Evolutionary conservation across 1,284 basidiomycete species (phyloP), one percentile per base, ranked within the genome.

Genomic region (Ustilago trichophora): DNA sequence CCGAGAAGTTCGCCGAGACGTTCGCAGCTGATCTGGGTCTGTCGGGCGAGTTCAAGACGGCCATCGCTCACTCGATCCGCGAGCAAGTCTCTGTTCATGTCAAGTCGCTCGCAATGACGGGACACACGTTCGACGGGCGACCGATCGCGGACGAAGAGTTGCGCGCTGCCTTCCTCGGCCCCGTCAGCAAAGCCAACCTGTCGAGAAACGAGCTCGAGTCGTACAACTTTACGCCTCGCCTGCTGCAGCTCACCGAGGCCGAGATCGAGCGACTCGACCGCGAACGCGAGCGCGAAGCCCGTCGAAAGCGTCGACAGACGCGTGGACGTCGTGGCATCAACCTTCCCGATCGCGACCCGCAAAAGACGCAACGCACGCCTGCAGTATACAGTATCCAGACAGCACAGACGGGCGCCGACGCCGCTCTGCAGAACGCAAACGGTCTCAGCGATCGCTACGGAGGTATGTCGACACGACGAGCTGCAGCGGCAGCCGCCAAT

Each of bases 41-140:
- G 16, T 86, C 87, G 27, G 92, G 93, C 33, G 95, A 99, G 83
- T 67, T 54, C 73, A 93, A 91, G 80, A 97, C 94, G 18, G 93
- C 94, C 13, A 91, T 99, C 57, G 89, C 92, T 0, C 95, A 98
- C 82, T 90, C 90, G 27, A 98, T 99, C 68, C 89, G 95, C 41
- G 96, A 99, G 83, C 96, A 99, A 84, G 88, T 93, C 12, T 88
- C 92, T 54, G 88, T 90, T 2, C 93, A 94, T 83, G 89, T 93
- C 82, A 93, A 94, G 76, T 95, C 92, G 0, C 87, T 98, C 4
- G 91, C 92, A 85, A 87, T 97, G 42, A 88, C 94, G 49, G 92
- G 93, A 2, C 91, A 97, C 80, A 87, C 90, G 0, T 88, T 89
- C 15, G 91, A 93, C 66, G 91, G 91, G 10, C 86, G 88, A 0